Conservation (phyloP, 2,329 filamentous ascomycete species). For the Rosellinia necatrix region DNA sequence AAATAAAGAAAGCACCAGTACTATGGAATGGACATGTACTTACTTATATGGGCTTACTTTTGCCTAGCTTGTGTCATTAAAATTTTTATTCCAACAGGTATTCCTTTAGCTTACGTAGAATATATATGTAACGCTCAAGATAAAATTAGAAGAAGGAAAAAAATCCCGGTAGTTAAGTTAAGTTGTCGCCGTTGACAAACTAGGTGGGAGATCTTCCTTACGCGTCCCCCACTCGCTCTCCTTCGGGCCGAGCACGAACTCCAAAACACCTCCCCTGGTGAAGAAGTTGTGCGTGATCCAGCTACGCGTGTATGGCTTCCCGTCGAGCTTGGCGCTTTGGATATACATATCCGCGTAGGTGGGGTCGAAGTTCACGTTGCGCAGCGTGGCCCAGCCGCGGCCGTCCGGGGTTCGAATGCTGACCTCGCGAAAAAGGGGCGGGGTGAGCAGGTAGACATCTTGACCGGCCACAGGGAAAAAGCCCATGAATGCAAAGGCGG, state of each 20-base stretch:
- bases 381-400: slow-evolving; percentile 57
- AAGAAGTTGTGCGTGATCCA: slow-evolving; percentile 71
- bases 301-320: slow-evolving; percentile 59
- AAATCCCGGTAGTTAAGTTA: too few relatives aligned
- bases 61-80: too few relatives aligned
- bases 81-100: too few relatives aligned
- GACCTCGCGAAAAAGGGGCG: slow-evolving; percentile 56
- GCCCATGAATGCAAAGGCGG: slow-evolving; percentile 56
- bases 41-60: too few relatives aligned
- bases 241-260: slow-evolving; percentile 61
- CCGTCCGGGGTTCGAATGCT: slow-evolving; percentile 38
- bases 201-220: slow-evolving; percentile 64
- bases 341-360: slow-evolving; percentile 57
- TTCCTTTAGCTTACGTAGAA: background rate
- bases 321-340: slow-evolving; percentile 63
- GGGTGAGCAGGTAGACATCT: slow-evolving; percentile 57
- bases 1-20: too few relatives aligned
- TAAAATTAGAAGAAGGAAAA: too few relatives aligned
- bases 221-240: slow-evolving; percentile 61
- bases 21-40: too few relatives aligned
- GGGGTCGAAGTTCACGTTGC: slow-evolving; percentile 44
- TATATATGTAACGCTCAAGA: background rate
- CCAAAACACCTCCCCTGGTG: slow-evolving; percentile 60
- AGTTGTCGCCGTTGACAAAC: slow-evolving; percentile 40
- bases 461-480: slow-evolving; percentile 61